These are phyloP conservation scores for Kokia cookei DNA, from an alignment of 441 rosid species.

Conservation along the genomic window DNA sequence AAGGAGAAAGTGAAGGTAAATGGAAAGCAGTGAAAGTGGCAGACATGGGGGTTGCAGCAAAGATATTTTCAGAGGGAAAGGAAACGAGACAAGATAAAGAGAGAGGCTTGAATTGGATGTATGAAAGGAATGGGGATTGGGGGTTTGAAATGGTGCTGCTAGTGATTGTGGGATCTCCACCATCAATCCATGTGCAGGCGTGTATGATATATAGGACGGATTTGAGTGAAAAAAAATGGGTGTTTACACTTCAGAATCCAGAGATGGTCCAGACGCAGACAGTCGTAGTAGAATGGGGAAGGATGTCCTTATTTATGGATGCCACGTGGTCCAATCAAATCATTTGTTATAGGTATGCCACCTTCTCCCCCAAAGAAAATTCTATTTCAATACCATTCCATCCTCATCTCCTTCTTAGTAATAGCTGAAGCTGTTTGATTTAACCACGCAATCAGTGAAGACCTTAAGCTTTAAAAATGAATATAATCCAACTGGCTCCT, in stretches of 20 bases:
- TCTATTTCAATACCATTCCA: slow-evolving; percentile 3
- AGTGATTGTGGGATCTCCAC: slow-evolving; percentile 51
- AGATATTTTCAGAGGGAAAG: slow-evolving; percentile 15
- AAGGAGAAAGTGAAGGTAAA: slow-evolving; percentile 11
- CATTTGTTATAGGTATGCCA: slow-evolving; percentile 13
- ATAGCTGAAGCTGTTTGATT: slow-evolving; percentile 20
- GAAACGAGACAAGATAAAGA: slow-evolving; percentile 7
- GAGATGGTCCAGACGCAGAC: slow-evolving; percentile 37
- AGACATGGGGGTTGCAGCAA: slow-evolving; percentile 44
- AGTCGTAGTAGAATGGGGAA: slow-evolving; percentile 18
- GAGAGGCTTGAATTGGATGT: background rate
- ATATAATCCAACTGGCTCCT: slow-evolving; percentile 11
- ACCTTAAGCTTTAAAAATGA: background rate
- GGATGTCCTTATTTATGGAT: slow-evolving; percentile 14
- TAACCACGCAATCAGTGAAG: slow-evolving; percentile 17
- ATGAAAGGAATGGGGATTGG: slow-evolving; percentile 15
- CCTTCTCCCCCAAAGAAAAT: background rate
- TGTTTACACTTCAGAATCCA: slow-evolving; percentile 48
- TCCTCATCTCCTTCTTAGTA: slow-evolving; percentile 4
- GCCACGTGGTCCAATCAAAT: slow-evolving; percentile 52
- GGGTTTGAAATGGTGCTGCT: slow-evolving; percentile 6
- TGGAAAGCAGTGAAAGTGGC: slow-evolving; percentile 47
- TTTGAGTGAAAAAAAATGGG: slow-evolving; percentile 31
- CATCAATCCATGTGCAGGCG: slow-evolving; percentile 47
- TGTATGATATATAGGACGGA: slow-evolving; percentile 46